Percentiles rank a stretch among this genome's conserved stretches.
Evolutionary conservation across 2,329 filamentous ascomycete species (phyloP).

Genomic region (Didymella pinodella): DNA sequence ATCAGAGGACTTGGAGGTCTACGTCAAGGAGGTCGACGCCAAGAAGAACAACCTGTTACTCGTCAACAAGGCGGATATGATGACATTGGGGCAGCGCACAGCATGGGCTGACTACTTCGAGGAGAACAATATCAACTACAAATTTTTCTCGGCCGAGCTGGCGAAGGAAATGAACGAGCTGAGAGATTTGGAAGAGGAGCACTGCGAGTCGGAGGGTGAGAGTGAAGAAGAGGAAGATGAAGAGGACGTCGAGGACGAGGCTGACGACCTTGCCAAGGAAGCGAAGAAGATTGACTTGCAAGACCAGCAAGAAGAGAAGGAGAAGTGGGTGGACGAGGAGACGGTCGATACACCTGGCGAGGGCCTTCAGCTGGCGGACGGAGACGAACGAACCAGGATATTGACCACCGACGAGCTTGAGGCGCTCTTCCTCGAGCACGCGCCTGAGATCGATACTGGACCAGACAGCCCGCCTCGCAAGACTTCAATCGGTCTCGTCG

Average conservation of each 20-base stretch:
- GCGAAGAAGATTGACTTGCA: constrained; percentile 57
- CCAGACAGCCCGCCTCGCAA: constrained; percentile 65
- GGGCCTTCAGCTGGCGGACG: constrained; percentile 45
- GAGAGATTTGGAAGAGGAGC: constrained; percentile 63
- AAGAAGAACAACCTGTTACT: constrained; percentile 90
- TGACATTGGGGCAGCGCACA: constrained; percentile 83
- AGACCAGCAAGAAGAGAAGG: constrained; percentile 53
- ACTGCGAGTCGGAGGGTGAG: constrained; percentile 56
- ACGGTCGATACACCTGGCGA: constrained; percentile 47
- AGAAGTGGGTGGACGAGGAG: constrained; percentile 54
- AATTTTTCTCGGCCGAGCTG: constrained; percentile 93
- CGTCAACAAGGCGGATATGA: constrained; percentile 99
- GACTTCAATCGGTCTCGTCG: constrained; percentile 89
- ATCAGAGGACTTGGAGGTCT: constrained; percentile 89
- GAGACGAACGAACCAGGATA: constrained; percentile 69
- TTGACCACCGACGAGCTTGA: constrained; percentile 93
- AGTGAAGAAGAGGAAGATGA: constrained; percentile 48
- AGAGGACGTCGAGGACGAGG: constrained; percentile 56
- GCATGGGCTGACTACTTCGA: constrained; percentile 89
- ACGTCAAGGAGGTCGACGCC: constrained; percentile 90
- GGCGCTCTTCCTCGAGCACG: constrained; percentile 81
- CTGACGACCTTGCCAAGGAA: constrained; percentile 53
- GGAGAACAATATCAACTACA: constrained; percentile 82
- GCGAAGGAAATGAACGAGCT: constrained; percentile 89
- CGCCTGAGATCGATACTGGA: constrained; percentile 64